Percentiles rank a stretch among this genome's conserved stretches.
These are phyloP conservation scores for Pseudogymnoascus sp. DNA, from an alignment of 2,329 filamentous ascomycete species.

Conservation along the genomic window DNA sequence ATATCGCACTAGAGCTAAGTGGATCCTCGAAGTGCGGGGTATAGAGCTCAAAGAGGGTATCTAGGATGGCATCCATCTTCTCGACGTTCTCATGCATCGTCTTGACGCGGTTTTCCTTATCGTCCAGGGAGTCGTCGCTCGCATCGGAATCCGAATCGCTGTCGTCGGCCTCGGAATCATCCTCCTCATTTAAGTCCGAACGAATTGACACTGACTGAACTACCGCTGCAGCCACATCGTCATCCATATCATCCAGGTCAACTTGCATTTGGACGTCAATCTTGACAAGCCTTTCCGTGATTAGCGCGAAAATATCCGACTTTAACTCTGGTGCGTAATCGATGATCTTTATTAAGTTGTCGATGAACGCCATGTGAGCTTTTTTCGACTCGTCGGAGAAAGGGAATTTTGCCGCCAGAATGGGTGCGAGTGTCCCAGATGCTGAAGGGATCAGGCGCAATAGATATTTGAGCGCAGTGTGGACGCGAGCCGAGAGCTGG, in stretches of 20 bases:
- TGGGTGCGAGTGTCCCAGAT: constrained; percentile 56
- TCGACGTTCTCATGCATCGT: constrained; percentile 72
- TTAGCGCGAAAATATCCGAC: constrained; percentile 70
- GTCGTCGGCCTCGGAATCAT: constrained; percentile 40
- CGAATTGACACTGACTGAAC: constrained; percentile 41
- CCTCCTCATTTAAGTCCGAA: constrained; percentile 35
- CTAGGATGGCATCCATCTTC: constrained; percentile 86
- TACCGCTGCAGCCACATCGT: constrained; percentile 70
- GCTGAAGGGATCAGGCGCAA: constrained; percentile 75
- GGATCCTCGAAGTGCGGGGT: constrained; percentile 61
- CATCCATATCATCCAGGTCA: constrained; percentile 86
- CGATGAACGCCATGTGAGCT: constrained; percentile 78
- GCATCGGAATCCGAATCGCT: constrained; percentile 64
- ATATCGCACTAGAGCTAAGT: constrained; percentile 58
- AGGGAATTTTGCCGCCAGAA: constrained; percentile 63
- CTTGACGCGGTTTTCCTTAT: constrained; percentile 55
- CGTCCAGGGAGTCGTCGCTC: constrained; percentile 61
- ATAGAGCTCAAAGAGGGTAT: constrained; percentile 80
- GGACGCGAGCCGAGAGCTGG: constrained; percentile 61
- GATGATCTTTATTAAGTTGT: constrained; percentile 70
- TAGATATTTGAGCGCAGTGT: constrained; percentile 66
- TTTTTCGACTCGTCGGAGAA: constrained; percentile 67
- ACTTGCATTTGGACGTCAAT: constrained; percentile 93
- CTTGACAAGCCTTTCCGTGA: constrained; percentile 81
- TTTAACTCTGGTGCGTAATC: constrained; percentile 70